Base-by-base conservation (phyloP, 306 rosid genomes). In the Cucurbita moschata region DNA sequence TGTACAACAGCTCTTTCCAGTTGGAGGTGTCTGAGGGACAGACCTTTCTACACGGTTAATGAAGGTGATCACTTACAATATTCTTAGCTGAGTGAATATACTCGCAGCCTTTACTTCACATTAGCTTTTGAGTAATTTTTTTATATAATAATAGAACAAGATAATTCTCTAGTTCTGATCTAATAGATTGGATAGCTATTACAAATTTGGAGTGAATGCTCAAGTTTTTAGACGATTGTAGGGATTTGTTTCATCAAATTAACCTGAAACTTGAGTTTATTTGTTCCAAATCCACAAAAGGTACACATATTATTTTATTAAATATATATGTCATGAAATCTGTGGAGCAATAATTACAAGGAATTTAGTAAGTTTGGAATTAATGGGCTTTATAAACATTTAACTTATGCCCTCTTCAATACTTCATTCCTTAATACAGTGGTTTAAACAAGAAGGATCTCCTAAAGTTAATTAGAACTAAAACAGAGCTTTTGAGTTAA, bases 1-100 rank as follows among this genome's bases (percentile, higher is more conserved):
- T 81, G 90, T 82, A 63, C 85, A 91, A 44, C 80, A 76, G 62
- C 81, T 90, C 39, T 88, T 85, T 79, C 79, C 88, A 1, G 80
- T 21, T 49, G 79, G 74, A 72, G 77, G 44, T 81, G 82, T 77
- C 69, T 79, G 69, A 78, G 9, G 51, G n/a, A 43, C 64, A 49
- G 1, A 53, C 35, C 73, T 49, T 12, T 30, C 49, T 58, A 8
- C 0, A 57, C 35, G 23, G 40, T 56, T 56, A 26, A 18, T 69
- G 80, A 66, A 76, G 79, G 75, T 68, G 74, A 68, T 68, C 64
- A 40, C 51, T 76, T 65, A 40, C 26, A 21, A 52, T 23, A 15
- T 51, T 16, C n/a, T 51, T 46, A 8, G 64, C 63, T 38, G 63
- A 37, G 49, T 40, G 54, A 8, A 6, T 21, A 14, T 14, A 40